phyloP scores from a whole-genome alignment of 345 rosid species.

The Salix caprea region DNA sequence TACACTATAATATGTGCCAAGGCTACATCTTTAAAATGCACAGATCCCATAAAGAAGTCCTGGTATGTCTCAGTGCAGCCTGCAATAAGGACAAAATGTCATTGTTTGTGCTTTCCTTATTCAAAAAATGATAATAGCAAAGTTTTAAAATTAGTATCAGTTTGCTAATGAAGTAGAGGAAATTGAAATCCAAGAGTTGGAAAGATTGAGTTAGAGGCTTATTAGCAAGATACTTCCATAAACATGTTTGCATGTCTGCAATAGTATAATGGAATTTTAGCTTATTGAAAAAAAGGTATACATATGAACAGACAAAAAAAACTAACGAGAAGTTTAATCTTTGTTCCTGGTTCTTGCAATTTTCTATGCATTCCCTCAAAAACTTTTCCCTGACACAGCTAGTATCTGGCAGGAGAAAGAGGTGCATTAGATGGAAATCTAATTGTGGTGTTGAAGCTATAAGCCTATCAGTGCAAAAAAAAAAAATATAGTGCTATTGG shows the following conservation, averaged over 20 bases:
- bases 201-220: background rate
- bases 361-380: too few relatives aligned
- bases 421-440: background rate
- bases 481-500: too few relatives aligned
- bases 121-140: background rate
- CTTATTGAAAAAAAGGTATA: background rate
- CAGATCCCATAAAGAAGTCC: constrained; percentile 79
- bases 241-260: background rate
- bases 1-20: constrained; percentile 79
- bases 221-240: background rate
- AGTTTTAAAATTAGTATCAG: background rate
- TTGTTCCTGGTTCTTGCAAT: too few relatives aligned
- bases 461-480: too few relatives aligned
- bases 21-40: constrained; percentile 91
- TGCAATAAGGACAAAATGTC: constrained; percentile 19
- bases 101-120: background rate
- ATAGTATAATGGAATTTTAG: background rate
- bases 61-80: constrained; percentile 79
- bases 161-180: background rate
- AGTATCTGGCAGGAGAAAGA: background rate
- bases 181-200: background rate
- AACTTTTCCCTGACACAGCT: too few relatives aligned
- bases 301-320: background rate
- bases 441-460: background rate
- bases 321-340: background rate